Conservation (phyloP, 2,329 filamentous ascomycete genomes). For the Sclerotinia spermophila region DNA sequence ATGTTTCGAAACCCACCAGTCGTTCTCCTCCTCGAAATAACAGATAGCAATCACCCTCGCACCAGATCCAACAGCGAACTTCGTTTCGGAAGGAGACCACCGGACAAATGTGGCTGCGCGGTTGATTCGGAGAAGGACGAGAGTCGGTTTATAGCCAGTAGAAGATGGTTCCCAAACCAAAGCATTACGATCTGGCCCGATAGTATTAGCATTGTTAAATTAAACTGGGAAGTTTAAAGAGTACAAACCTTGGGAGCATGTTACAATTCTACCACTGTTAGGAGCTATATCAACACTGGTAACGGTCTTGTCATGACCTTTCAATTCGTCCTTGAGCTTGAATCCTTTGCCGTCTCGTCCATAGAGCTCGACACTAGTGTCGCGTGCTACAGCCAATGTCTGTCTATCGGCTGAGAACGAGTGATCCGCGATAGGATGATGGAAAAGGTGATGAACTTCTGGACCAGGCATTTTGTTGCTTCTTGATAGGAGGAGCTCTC, state of each 20-base stretch:
- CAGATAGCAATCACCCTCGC: conserved; percentile 94
- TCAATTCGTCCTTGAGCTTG: conserved; percentile 84
- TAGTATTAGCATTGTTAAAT: conserved; percentile 1
- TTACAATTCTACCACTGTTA: conserved; percentile 86
- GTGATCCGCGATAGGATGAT: conserved; percentile 93
- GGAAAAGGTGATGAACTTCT: conserved; percentile 95
- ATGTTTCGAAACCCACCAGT: conserved; percentile 99
- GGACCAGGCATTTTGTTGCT: conserved; percentile 66
- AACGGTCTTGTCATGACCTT: conserved; percentile 94
- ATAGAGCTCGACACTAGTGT: conserved; percentile 89
- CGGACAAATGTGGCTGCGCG: conserved; percentile 93
- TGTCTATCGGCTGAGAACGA: conserved; percentile 92
- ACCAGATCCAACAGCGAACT: conserved; percentile 95
- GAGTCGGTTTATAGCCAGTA: conserved; percentile 89
- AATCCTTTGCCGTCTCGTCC: conserved; percentile 68
- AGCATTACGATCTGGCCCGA: conserved; percentile 77
- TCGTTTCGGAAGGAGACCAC: conserved; percentile 94
- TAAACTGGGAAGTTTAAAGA: not conserved
- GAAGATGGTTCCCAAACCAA: conserved; percentile 97
- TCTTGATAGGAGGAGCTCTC: conserved; percentile 93
- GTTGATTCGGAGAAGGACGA: conserved; percentile 95
- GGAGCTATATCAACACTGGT: conserved; percentile 96
- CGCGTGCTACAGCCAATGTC: conserved; percentile 85
- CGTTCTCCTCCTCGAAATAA: conserved; percentile 99
- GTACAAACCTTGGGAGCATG: conserved; percentile 82